Base-by-base conservation (phyloP, 108 stramenopile genomes). In the Pseudonitzschia multistriata region DNA sequence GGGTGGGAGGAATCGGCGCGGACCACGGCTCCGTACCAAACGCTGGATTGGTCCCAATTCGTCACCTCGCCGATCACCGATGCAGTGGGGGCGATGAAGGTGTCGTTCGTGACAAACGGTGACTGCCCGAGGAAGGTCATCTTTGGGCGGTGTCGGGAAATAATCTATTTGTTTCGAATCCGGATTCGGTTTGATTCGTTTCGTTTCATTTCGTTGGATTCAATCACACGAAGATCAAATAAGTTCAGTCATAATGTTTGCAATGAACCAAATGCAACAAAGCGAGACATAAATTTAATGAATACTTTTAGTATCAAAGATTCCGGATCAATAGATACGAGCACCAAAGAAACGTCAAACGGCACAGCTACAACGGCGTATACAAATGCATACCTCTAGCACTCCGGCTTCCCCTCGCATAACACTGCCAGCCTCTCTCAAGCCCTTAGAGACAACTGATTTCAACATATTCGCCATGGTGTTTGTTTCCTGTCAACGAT, bases 31-130 rank as follows among this genome's bases (percentile, higher is more conserved):
- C 94, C 94, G 82, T 99, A 98, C 97, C 96, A 97, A 28, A 99
- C 96, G 25, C 91, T 90, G 30, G 96, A 93, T 74, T 94, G 89
- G 53, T 91, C 90, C 84, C 96, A 97, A 70, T 96, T 91, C 42
- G 91, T 90, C 19, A 99, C 98, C 65, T 97, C 88, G 21, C 98
- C 98, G 70, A 99, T 92, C 45, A 99, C 88, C n/a, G 93, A 92
- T 42, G 98, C 97, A 24, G 93, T 85, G 31, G 97, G 97, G 30
- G 97, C 98, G 31, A 99, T 88, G 77, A 99, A 99, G 27, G 91
- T 95, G 55, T 94, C 93, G 79, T 93, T 95, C 3, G 94, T 92
- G 79, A 83, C 63, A 60, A 91, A 91, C 21, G 94, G 91, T 19
- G 80, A 78, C 48, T 78, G 62, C 47, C 84, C 90, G 10, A 80